Conservation (phyloP, 2,329 filamentous ascomycete species). For the Neophaeococcomyces mojaviensis region DNA sequence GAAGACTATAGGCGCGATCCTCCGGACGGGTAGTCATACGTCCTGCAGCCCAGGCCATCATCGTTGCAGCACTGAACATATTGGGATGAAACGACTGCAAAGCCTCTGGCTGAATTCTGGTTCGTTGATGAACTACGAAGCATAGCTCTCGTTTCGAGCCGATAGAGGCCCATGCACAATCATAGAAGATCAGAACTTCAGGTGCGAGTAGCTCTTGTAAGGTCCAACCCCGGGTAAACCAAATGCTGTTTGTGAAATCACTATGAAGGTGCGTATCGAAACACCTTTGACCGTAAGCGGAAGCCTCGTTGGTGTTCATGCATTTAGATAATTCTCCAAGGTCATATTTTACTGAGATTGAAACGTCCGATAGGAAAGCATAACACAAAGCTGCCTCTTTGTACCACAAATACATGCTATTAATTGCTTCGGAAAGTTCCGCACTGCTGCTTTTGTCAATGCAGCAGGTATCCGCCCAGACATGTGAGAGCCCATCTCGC, state of each 20-base stretch:
- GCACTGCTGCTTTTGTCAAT: constrained; percentile 23
- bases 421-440: constrained; percentile 20
- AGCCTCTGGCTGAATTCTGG: constrained; percentile 17
- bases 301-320: no score
- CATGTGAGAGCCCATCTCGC: constrained; percentile 3
- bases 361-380: constrained; percentile 16
- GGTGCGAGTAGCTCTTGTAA: constrained; percentile 21
- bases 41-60: constrained; percentile 35
- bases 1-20: constrained; percentile 37
- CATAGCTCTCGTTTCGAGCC: constrained; percentile 19
- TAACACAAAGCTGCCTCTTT: constrained; percentile 16
- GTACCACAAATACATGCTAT: constrained; percentile 23
- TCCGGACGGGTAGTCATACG: constrained; percentile 30
- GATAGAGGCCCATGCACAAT: constrained; percentile 18
- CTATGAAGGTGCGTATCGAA: no score
- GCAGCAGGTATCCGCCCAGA: constrained; percentile 14
- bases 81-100: constrained; percentile 16
- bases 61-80: constrained; percentile 23
- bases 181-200: constrained; percentile 19
- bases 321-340: no score
- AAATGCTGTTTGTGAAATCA: not conserved
- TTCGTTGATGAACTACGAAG: constrained; percentile 25
- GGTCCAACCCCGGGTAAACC: not conserved
- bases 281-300: no score
- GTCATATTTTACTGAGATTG: constrained; percentile 8